These are phyloP conservation scores for Cicer cuneatum DNA, from an alignment of 306 rosid species.

Conservation along the genomic window DNA sequence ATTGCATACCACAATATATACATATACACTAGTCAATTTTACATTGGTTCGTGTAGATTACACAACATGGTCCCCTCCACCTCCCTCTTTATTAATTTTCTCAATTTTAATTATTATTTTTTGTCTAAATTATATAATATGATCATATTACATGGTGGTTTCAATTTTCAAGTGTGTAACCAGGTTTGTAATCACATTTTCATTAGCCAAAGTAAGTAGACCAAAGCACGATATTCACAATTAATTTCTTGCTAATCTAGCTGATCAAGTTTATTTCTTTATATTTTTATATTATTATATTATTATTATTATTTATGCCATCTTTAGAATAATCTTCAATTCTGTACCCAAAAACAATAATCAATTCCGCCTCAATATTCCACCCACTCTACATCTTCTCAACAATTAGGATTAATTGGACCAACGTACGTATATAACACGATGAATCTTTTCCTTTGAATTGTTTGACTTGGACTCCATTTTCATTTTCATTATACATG, in stretches of 20 bases:
- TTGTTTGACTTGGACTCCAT: constrained; percentile 28
- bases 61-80: constrained; percentile 29
- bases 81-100: not conserved
- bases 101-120: not conserved
- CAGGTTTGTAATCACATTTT: constrained; percentile 11
- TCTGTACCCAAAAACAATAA: not conserved
- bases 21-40: constrained; percentile 27
- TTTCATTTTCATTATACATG: constrained; percentile 28
- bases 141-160: not conserved
- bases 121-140: not conserved
- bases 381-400: constrained; percentile 27
- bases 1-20: constrained; percentile 3
- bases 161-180: constrained; percentile 33
- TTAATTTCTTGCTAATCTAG: not conserved
- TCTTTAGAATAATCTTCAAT: not conserved
- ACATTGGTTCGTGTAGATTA: not conserved
- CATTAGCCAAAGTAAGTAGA: constrained; percentile 2
- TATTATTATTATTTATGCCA: not conserved
- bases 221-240: not conserved
- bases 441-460: not conserved
- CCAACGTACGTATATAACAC: not conserved
- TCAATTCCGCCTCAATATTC: not conserved
- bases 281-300: too few relatives aligned
- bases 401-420: constrained; percentile 4
- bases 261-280: not conserved